Percentiles rank a stretch among this genome's conserved stretches.
phyloP scores from a whole-genome alignment of 1,284 basidiomycete genomes.

The Gomphus bonarii region DNA sequence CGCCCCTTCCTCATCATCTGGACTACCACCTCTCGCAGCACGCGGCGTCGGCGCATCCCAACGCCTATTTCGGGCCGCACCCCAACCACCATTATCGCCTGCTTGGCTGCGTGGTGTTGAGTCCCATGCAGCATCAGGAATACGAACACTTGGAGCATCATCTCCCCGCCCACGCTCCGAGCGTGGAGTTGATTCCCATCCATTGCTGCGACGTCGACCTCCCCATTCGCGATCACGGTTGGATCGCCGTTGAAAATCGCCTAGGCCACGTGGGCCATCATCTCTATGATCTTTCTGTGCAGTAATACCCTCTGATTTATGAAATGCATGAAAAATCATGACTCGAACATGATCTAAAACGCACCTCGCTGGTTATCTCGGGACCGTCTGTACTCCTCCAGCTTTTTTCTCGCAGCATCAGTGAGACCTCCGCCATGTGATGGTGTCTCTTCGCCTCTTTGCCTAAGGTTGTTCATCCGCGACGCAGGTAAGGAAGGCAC shows the following conservation, averaged over 20 bases:
- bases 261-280: constrained; percentile 53
- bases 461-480: constrained; percentile 49
- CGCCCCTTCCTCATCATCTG: constrained; percentile 48
- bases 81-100: constrained; percentile 36
- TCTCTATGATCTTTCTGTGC: constrained; percentile 41
- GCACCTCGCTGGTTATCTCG: constrained; percentile 58
- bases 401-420: constrained; percentile 52
- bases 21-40: constrained; percentile 47
- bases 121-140: constrained; percentile 86
- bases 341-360: constrained; percentile 12
- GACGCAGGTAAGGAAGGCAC: constrained; percentile 65
- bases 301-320: constrained; percentile 45
- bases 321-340: not conserved
- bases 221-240: constrained; percentile 43
- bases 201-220: constrained; percentile 20
- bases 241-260: constrained; percentile 58
- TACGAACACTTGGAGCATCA: constrained; percentile 77
- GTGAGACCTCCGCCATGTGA: constrained; percentile 88
- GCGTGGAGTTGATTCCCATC: constrained; percentile 68
- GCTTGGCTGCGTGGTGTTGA: constrained; percentile 59
- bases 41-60: constrained; percentile 89
- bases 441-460: constrained; percentile 81
- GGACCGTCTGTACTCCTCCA: constrained; percentile 69
- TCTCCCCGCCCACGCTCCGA: constrained; percentile 43
- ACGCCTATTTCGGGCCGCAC: constrained; percentile 42